Evolutionary conservation across 1,284 basidiomycete genomes (phyloP).

Genomic region (Ustilago crameri): DNA sequence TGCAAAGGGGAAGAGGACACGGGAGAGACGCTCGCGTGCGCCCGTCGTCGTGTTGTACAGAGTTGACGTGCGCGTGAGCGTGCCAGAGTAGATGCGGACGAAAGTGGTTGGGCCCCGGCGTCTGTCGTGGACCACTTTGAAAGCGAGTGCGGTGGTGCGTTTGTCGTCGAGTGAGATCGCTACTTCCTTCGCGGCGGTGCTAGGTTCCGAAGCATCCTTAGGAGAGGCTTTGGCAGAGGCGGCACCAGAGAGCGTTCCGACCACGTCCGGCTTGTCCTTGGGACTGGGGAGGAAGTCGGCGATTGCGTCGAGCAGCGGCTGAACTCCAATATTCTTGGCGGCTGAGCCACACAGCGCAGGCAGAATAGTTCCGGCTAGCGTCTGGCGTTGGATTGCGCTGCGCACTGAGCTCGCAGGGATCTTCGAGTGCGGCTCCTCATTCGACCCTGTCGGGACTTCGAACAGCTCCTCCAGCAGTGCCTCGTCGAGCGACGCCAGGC

Average conservation of each 20-base stretch:
- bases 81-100: slow-evolving; percentile 86
- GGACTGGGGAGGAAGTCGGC: slow-evolving; percentile 84
- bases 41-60: slow-evolving; percentile 78
- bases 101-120: slow-evolving; percentile 89
- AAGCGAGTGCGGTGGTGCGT: slow-evolving; percentile 73
- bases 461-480: slow-evolving; percentile 78
- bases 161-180: slow-evolving; percentile 29
- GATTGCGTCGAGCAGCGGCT: slow-evolving; percentile 82
- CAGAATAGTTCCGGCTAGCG: slow-evolving; percentile 76
- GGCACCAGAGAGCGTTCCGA: slow-evolving; percentile 9
- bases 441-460: slow-evolving; percentile 69
- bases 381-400: slow-evolving; percentile 77
- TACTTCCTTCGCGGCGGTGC: slow-evolving; percentile 60
- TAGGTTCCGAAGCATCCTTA: neutral
- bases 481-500: slow-evolving; percentile 81
- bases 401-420: slow-evolving; percentile 32
- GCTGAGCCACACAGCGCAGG: slow-evolving; percentile 87
- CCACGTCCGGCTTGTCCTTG: slow-evolving; percentile 59
- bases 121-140: slow-evolving; percentile 89
- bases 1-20: slow-evolving; percentile 83
- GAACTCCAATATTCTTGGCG: slow-evolving; percentile 81
- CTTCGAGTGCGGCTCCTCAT: slow-evolving; percentile 74
- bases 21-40: slow-evolving; percentile 79
- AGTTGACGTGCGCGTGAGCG: slow-evolving; percentile 73
- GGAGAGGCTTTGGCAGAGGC: neutral